Conservation (phyloP, 441 rosid genomes). For the Corymbia citriodora region DNA sequence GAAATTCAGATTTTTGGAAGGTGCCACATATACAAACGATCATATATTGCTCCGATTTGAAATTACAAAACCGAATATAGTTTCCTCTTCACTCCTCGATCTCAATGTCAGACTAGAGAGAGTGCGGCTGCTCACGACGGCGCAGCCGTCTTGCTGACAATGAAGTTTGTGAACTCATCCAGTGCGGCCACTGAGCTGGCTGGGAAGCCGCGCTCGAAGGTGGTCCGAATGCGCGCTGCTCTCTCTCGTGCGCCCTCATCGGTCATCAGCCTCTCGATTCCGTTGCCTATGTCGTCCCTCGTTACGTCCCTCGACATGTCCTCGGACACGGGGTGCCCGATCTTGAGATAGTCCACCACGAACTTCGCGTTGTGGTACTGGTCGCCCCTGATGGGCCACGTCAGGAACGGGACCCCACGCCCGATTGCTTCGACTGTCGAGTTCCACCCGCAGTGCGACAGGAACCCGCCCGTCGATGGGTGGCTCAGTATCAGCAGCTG, state of each 20-base stretch:
- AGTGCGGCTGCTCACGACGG: background rate
- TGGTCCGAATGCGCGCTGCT: conserved; percentile 1
- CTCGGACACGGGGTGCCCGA: conserved; percentile 19
- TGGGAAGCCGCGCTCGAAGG: conserved; percentile 20
- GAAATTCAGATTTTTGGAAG: background rate
- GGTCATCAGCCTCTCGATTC: conserved; percentile 19
- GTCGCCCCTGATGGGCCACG: conserved; percentile 19
- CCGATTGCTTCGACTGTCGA: conserved; percentile 25
- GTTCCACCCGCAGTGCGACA: conserved; percentile 17
- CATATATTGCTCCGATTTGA: background rate
- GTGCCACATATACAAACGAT: too few relatives aligned
- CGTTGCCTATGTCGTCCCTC: conserved; percentile 15
- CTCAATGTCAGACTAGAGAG: rapidly evolving
- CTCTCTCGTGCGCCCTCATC: conserved; percentile 6
- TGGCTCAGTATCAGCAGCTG: conserved; percentile 37
- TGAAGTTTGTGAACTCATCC: conserved; percentile 18
- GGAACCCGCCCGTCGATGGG: conserved; percentile 15
- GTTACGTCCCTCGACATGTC: conserved; percentile 12
- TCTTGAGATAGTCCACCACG: conserved; percentile 2
- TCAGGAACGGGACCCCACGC: conserved; percentile 13
- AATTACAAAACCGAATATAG: too few relatives aligned
- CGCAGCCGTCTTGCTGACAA: background rate
- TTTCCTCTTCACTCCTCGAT: background rate
- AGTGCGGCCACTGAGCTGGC: conserved; percentile 10
- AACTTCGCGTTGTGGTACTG: conserved; percentile 16